Evolutionary conservation across 768 basidiomycete genomes (phyloP), one percentile per base, ranked within the genome.

Genomic region (Asterophora lycoperdoides): DNA sequence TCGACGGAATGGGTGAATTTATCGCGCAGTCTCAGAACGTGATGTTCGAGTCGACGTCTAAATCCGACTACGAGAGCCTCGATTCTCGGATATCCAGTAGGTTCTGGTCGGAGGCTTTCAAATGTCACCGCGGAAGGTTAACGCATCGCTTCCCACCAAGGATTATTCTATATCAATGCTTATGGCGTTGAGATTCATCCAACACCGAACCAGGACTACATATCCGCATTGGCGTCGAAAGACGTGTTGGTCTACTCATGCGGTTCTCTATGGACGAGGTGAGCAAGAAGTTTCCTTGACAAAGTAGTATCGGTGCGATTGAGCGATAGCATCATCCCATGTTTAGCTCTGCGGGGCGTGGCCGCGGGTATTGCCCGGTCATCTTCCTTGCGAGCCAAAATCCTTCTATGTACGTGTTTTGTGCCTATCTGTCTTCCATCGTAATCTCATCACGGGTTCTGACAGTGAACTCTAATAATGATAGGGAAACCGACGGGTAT

Each of bases 261-360:
- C 61, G 93, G 93, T 5, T 95, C 93, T 1, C 70, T 97, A 7
- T 97, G 91, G 91, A 97, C 93, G 11, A 92, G 89, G 90, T 84
- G 45, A 42, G 73, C 23, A 36, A 7, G 23, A 30, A 36, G 18
- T 9, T 34, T 37, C 26, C 17, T 38, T 37, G 29, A 29, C 11
- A 38, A 32, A 14, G 14, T 17, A 10, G 23, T 49, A 43, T 46
- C 14, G 30, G 33, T 45, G 35, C 28, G 23, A 45, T 37, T 17
- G n/a, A 19, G 26, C 4, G 23, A 44, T 19, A 51, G 55, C 57
- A 89, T 96, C 51, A 84, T 93, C n/a, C 93, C 93, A 0, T 95
- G 93, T 64, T 74, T 97, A 19, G 88, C 92, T 1, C 67, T 97
- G 23, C 80, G 82, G 46, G 89, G 90, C 1, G 83, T 95, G 10